Evolutionary conservation across 257 asterid species (phyloP).

Genomic region (Capsicum rhomboideum): DNA sequence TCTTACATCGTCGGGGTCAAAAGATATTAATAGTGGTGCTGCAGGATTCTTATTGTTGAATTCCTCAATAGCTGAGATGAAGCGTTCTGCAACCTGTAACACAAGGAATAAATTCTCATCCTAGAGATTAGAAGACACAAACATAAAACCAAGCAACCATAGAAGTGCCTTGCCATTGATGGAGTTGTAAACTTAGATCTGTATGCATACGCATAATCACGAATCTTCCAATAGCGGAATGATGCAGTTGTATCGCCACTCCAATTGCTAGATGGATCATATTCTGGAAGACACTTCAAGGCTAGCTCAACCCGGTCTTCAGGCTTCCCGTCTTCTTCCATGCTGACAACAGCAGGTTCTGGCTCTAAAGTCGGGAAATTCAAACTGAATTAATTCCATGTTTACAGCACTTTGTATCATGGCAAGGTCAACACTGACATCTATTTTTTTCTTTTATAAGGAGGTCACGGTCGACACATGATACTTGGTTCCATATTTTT

Average conservation of each 20-base stretch:
- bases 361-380: slow-evolving; percentile 40
- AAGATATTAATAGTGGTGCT: slow-evolving; percentile 69
- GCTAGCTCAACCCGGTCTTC: slow-evolving; percentile 78
- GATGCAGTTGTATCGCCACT: slow-evolving; percentile 41
- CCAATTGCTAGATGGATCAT: slow-evolving; percentile 64
- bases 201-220: slow-evolving; percentile 96
- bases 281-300: slow-evolving; percentile 63
- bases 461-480: not conserved
- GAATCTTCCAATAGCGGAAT: slow-evolving; percentile 94
- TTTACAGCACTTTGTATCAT: not conserved
- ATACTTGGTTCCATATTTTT: not conserved
- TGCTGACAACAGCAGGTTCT: slow-evolving; percentile 43
- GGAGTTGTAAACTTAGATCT: slow-evolving; percentile 82
- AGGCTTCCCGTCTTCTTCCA: slow-evolving; percentile 73
- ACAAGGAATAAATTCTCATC: slow-evolving; percentile 1
- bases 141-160: slow-evolving; percentile 1
- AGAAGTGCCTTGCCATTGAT: slow-evolving; percentile 51
- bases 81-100: slow-evolving; percentile 80
- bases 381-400: slow-evolving; percentile 2
- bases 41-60: slow-evolving; percentile 54
- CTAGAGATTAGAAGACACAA: not conserved
- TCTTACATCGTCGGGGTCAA: slow-evolving; percentile 72
- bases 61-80: slow-evolving; percentile 80
- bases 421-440: not conserved
- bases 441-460: not conserved